These are phyloP conservation scores for Eucalyptus grandis DNA, from an alignment of 345 rosid genomes.

Conservation along the genomic window DNA sequence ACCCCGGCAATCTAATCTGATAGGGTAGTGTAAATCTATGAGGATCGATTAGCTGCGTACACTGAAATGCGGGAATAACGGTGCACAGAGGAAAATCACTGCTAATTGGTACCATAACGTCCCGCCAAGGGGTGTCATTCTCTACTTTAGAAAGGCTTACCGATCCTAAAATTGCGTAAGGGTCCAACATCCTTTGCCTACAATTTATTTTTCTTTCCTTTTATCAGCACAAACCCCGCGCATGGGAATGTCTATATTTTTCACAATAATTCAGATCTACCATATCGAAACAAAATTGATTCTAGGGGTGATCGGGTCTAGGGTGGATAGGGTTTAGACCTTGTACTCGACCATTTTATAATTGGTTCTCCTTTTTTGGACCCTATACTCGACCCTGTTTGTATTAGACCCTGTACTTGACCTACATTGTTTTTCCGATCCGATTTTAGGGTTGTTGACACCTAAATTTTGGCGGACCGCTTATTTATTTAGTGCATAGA, in stretches of 20 bases:
- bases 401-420: no score
- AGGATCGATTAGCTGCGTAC: background rate
- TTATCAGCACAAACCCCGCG: background rate
- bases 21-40: background rate
- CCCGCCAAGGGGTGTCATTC: background rate
- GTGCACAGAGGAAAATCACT: background rate
- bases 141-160: background rate
- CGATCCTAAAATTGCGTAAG: background rate
- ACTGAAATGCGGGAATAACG: background rate
- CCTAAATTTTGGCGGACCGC: no score
- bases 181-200: background rate
- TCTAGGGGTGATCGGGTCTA: background rate
- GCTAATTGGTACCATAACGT: background rate
- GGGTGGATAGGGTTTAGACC: no score
- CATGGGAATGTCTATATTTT: background rate
- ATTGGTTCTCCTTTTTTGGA: no score
- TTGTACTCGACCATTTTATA: accelerated
- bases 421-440: accelerated
- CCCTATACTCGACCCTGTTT: accelerated
- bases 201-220: background rate
- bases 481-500: no score
- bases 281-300: background rate
- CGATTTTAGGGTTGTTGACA: no score
- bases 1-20: background rate
- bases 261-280: background rate